Evolutionary conservation across 495 filamentous ascomycete species (phyloP), one percentile per base, ranked within the genome.

Genomic region (Daldinia decipiens): DNA sequence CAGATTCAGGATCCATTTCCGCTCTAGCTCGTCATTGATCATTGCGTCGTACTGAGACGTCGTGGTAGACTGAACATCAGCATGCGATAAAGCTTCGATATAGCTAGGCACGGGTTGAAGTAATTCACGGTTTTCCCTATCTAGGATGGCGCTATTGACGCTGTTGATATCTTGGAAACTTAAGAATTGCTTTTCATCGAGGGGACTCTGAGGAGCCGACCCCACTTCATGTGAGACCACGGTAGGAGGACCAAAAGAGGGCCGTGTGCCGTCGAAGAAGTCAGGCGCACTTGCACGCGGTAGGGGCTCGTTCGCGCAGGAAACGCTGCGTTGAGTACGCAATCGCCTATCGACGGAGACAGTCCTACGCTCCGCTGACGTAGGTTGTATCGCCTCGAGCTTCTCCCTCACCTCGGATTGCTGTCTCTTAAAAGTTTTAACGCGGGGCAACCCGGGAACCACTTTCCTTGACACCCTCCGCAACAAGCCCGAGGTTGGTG

Each of bases 1-100:
- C 62, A 99, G 85, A 74, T 99, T 99, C 67, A 99, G 84, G 63
- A 98, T 98, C 95, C 95, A 99, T 77, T 88, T 89, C 63, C 85
- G 85, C 71, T 98, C 94, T 68, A 97, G 83, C 80, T 98, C 95
- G 67, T 90, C 87, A 62, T 88, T 89, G 62, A 97, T 83, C 67
- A 87, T 84, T 62, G 86, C 84, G 32, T 88, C 86, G 63, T 86
- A 82, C 45, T 82, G 80, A 5, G 83, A 84, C 7, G 81, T 82
- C 29, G 81, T 84, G 39, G 83, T 81, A 31, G 84, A 86, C 40
- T 78, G 76, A 7, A 70, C 73, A 68, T 85, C 80, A 32, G 70
- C 40, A 29, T 71, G 65, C 31, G 79, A 77, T 7, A 77, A 15
- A 45, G 65, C 58, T 45, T 79, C 79, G 29, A 67, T 59, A 39